Base-by-base conservation (phyloP, 2,329 filamentous ascomycete species). In the Ceratocystis lukuohia region DNA sequence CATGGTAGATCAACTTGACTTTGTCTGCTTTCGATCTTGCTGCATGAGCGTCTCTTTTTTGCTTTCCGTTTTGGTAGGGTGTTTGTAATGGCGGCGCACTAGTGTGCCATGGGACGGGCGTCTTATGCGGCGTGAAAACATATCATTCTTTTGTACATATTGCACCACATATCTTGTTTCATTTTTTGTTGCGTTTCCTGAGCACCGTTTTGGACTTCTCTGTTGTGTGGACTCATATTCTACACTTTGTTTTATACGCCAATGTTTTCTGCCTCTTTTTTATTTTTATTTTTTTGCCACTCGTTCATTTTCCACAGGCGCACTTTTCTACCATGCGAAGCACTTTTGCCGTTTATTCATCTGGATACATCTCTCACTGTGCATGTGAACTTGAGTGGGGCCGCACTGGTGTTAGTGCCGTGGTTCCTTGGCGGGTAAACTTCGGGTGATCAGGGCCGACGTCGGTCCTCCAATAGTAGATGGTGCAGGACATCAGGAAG, bases 1-100 rank as follows among this genome's bases (percentile, higher is more conserved):
- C 84, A 0, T 85, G 82, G 82, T 85, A 74, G 75, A 64, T 20
- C 10, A 33, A 17, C 25, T 44, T 41, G 10, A 12, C 5, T 68
- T 45, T 62, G 15, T 50, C 37, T 56, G 12, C 12, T 61, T 28
- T 56, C 41, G 22, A 44, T 59, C 33, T 64, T 17, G 25, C 17
- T 65, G 53, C 61, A 41, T 48, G 10, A 6, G 37, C n/a, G 12
- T 67, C 37, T 59, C 37, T 37, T 37, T 20, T 44, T 62, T 37
- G 22, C 15, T 56, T 62, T 20, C 17, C n/a, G n/a, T 20, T 50
- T 57, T 50, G 53, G 41, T 61, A 30, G 30, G 61, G 22, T 45
- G 33, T 62, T 62, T n/a, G 61, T 44, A 62, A 25, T 44, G n/a
- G 22, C 12, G 22, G n/a, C 41, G 22, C 22, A 15, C 15, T 41